phyloP scores from a whole-genome alignment of 2,329 filamentous ascomycete genomes.

The Botrytis byssoidea region DNA sequence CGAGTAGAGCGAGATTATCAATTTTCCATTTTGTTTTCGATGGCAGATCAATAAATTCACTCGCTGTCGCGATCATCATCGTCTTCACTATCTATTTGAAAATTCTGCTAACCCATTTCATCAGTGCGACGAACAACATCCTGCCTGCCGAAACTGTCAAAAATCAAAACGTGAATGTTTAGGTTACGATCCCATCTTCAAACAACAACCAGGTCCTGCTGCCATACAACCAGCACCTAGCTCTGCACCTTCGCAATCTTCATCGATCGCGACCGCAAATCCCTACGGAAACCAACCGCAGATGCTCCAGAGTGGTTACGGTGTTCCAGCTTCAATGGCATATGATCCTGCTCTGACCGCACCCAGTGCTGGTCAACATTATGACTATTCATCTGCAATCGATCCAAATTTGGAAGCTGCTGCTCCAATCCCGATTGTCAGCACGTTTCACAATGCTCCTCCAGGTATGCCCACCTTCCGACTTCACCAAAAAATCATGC shows the following conservation, averaged over 20 bases:
- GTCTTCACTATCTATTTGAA: slow-evolving; percentile 15
- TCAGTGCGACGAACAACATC: slow-evolving; percentile 95
- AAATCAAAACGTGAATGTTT: slow-evolving; percentile 86
- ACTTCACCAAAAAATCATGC: slow-evolving; percentile 38
- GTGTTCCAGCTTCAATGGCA: slow-evolving; percentile 6
- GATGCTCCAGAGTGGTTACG: slow-evolving; percentile 42
- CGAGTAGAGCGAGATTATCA: slow-evolving; percentile 21
- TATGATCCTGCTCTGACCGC: slow-evolving; percentile 37
- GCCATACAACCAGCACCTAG: slow-evolving; percentile 70
- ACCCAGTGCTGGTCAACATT: slow-evolving; percentile 46
- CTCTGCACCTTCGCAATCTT: slow-evolving; percentile 34
- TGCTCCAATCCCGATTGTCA: slow-evolving; percentile 35
- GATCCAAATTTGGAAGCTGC: slow-evolving; percentile 50
- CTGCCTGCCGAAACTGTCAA: slow-evolving; percentile 84
- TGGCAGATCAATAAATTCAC: slow-evolving; percentile 10
- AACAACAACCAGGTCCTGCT: slow-evolving; percentile 64
- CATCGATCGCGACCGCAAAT: slow-evolving; percentile 38
- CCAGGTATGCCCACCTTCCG: slow-evolving; percentile 37
- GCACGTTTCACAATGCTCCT: slow-evolving; percentile 29
- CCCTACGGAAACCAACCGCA: slow-evolving; percentile 49
- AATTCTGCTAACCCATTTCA: slow-evolving; percentile 25
- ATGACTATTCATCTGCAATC: slow-evolving; percentile 50
- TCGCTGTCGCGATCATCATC: slow-evolving; percentile 14
- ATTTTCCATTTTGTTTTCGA: slow-evolving; percentile 15
- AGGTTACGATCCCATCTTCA: slow-evolving; percentile 86